Conservation (phyloP, 2,329 filamentous ascomycete species). For the Colletotrichum lini region DNA sequence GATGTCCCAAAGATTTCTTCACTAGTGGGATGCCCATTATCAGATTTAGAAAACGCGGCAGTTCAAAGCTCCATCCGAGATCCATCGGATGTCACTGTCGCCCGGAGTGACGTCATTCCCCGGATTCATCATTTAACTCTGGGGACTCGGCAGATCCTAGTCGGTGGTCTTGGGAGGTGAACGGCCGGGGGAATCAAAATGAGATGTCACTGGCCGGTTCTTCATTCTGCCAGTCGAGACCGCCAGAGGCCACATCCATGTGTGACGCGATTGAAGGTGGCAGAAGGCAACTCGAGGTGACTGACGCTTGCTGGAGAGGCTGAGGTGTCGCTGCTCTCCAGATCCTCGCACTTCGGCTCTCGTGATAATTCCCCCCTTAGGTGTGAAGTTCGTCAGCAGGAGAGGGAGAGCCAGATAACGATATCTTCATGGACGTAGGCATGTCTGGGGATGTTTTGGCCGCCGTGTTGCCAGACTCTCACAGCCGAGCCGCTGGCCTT, state of each 20-base stretch:
- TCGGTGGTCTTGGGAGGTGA: not conserved
- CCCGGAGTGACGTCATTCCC: constrained; percentile 19
- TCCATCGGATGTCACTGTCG: not conserved
- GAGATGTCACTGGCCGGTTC: constrained; percentile 16
- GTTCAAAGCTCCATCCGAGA: not conserved
- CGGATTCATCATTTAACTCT: constrained; percentile 7
- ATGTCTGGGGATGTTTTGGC: too few species aligned
- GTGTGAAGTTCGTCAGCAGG: too few species aligned
- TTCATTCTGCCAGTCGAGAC: constrained; percentile 21
- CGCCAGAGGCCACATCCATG: not conserved
- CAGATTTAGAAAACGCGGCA: not conserved
- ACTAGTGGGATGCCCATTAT: too few species aligned
- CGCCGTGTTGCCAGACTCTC: too few species aligned
- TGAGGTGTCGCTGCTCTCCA: too few species aligned
- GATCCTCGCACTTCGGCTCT: too few species aligned
- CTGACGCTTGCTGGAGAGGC: too few species aligned
- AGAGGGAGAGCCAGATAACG: too few species aligned
- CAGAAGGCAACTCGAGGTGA: too few species aligned
- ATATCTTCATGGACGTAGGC: too few species aligned
- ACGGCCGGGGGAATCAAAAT: not conserved
- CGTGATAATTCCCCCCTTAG: too few species aligned
- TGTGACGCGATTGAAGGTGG: not conserved
- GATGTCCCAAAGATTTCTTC: not conserved
- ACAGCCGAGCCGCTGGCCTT: too few species aligned
- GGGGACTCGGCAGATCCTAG: constrained; percentile 17